Evolutionary conservation across 2,329 filamentous ascomycete species (phyloP), one percentile per base, ranked within the genome.

Genomic region (Aspergillus versicolor): DNA sequence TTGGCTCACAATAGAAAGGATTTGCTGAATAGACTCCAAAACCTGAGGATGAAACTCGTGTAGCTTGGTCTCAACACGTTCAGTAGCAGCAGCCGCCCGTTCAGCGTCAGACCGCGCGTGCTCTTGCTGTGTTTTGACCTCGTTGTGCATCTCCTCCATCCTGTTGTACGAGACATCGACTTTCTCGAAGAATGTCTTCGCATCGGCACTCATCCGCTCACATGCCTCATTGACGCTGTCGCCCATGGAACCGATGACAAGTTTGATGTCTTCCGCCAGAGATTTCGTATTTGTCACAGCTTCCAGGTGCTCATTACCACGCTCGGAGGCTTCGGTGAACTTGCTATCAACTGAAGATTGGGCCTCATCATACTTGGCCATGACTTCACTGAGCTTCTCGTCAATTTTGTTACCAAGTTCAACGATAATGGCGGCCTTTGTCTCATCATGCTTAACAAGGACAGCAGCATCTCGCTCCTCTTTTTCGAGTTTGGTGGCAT

Each of bases 41-140:
- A 97, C 89, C 75, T 95, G 89, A 1, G 94, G 94, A 65, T 97
- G 89, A 63, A 89, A 88, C 71, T 97, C 92, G 8, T 84, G 84
- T 30, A 96, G 83, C 57, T 94, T 87, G 58, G 83, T 88, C 68
- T 95, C 89, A 1, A 97, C 79, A 22, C 85, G 86, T 63, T 90
- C 88, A 15, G 96, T 86, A 7, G 85, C 85, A 56, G 83, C 83
- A 38, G 92, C 79, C 11, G 90, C 86, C 68, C 91, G 88, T 65
- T 88, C 84, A 53, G 96, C 82, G 64, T 95, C 88, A 37, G 92
- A 89, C 7, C 91, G 87, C 9, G 92, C 95, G 63, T 90, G 84
- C 63, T 91, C 84, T 68, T 97, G 92, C 69, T 96, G 90, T 1
- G 84, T 81, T 76, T 90, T 93, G 62, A 82, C 83, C 17, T 92